Evolutionary conservation across 805 yeast genomes (phyloP).

Genomic region (Torulaspora indica): DNA sequence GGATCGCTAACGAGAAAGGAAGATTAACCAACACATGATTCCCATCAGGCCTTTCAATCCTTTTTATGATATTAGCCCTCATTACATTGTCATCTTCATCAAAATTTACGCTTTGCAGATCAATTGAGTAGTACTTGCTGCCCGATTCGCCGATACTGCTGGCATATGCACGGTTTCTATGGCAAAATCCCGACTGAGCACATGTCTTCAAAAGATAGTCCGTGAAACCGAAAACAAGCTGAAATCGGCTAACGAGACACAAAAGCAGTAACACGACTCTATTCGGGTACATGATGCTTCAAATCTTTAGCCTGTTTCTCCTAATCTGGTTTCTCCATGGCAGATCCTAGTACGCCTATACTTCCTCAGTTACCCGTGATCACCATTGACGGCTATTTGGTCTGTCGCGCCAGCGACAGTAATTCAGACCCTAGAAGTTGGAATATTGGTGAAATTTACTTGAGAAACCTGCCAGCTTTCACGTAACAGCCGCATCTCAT

Average conservation of each 20-base stretch:
- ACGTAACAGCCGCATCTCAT: neutral
- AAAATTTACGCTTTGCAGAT: constrained; percentile 34
- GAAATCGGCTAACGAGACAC: constrained; percentile 5
- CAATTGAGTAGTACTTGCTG: constrained; percentile 42
- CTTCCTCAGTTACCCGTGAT: neutral
- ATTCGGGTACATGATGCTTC: constrained; percentile 2
- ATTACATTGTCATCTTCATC: constrained; percentile 35
- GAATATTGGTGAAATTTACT: neutral
- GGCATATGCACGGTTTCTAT: constrained; percentile 70
- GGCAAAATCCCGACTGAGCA: constrained; percentile 76
- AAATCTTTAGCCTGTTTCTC: neutral
- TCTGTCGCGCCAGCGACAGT: neutral
- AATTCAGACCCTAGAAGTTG: neutral
- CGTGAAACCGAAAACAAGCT: constrained; percentile 43
- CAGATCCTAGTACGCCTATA: neutral
- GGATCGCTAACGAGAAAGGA: constrained; percentile 54
- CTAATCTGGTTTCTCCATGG: neutral
- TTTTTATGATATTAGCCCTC: constrained; percentile 47
- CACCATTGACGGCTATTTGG: neutral
- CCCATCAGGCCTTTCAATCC: constrained; percentile 29
- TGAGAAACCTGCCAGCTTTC: neutral
- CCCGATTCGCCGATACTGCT: constrained; percentile 34
- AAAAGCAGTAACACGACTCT: neutral
- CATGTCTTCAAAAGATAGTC: constrained; percentile 72
- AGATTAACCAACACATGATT: constrained; percentile 40